Base-by-base conservation (phyloP, 2,329 filamentous ascomycete species). In the Penicillium italicum region DNA sequence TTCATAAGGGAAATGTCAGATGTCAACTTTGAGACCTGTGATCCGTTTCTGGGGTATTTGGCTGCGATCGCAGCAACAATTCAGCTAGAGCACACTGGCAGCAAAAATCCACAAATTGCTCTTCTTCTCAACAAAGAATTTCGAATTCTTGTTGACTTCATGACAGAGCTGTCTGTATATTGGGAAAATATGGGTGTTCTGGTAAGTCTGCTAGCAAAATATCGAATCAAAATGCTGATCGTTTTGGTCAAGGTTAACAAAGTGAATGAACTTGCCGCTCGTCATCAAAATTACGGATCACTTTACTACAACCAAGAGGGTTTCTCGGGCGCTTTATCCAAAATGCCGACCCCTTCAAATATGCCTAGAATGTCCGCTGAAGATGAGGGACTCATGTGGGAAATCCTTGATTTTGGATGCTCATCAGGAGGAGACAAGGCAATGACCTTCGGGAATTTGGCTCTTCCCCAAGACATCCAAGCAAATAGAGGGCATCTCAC, bases 31-130 rank as follows among this genome's bases (percentile, higher is more conserved):
- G n/a, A 55, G 33, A 18, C 45, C 59, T 62, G 57, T 22, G 66
- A 69, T 38, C 66, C 66, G 1, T 69, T 68, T 33, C 55, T 69
- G 14, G 66, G 64, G 4, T 67, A 69, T 44, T 54, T 69, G 4
- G 61, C 62, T 33, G 66, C 66, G 3, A 65, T 69, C 24, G 66
- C 66, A 10, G 66, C 66, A 14, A 68, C 64, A 0, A 67, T 68
- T 26, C 66, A 69, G 26, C 57, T 69, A 2, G 66, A 69, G 40
- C 62, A 69, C 38, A 68, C 66, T 1, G 55, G 57, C 2, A 66
- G 59, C 48, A 65, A 62, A 20, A 67, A 67, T 8, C 64, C 59
- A 1, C 57, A 66, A n/a, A 62, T 69, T 37, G 63, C 65, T 4
- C 55, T 59, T 7, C 28, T 65, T 18, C 45, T 64, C 2, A 66